Conservation (phyloP, 2,329 filamentous ascomycete genomes). For the Fusarium anguioides region DNA sequence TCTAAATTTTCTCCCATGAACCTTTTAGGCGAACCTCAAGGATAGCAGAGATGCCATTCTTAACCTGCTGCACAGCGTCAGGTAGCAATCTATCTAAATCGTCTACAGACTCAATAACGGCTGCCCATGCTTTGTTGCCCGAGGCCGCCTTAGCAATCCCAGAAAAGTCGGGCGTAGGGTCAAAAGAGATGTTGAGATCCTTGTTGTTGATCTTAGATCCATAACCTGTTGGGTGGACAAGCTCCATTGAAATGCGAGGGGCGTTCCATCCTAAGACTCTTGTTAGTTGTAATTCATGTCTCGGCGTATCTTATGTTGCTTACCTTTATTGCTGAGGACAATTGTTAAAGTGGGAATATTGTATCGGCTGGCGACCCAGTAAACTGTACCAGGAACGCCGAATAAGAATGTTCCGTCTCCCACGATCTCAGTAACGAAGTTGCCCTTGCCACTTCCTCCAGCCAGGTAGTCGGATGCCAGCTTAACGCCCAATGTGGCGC, state of each 20-base stretch:
- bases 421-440: conserved; percentile 60
- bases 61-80: background rate
- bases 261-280: conserved; percentile 60
- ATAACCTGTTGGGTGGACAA: conserved; percentile 67
- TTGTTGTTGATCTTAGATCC: conserved; percentile 65
- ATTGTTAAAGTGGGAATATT: conserved; percentile 60
- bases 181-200: conserved; percentile 69
- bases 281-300: background rate
- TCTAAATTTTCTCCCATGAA: background rate
- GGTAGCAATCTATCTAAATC: conserved; percentile 1
- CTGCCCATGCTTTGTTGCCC: conserved; percentile 50
- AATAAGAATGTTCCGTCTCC: conserved; percentile 64
- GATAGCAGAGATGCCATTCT: conserved; percentile 2
- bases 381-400: conserved; percentile 59
- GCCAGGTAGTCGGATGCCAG: conserved; percentile 62
- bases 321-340: conserved; percentile 62
- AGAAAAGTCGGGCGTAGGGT: conserved; percentile 67
- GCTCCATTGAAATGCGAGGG: conserved; percentile 63
- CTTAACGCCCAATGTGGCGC: conserved; percentile 74
- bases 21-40: background rate
- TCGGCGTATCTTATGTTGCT: background rate
- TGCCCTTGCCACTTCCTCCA: conserved; percentile 43
- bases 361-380: conserved; percentile 62
- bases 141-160: conserved; percentile 69
- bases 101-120: background rate